phyloP scores from a whole-genome alignment of 2,329 filamentous ascomycete genomes.

The Fusarium sublunatum region DNA sequence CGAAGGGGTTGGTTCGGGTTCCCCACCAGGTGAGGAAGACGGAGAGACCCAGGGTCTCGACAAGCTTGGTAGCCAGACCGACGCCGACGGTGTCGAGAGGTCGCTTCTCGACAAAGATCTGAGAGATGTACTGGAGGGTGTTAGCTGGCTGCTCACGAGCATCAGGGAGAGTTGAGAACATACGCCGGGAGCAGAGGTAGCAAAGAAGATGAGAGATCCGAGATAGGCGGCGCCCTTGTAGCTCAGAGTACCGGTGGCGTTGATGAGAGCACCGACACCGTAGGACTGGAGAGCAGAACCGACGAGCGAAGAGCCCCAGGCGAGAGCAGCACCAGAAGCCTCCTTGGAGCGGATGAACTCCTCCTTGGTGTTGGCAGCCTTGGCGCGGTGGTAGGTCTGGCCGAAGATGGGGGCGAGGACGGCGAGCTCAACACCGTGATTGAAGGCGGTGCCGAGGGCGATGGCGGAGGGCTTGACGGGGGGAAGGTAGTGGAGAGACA shows the following conservation, averaged over 20 bases:
- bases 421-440: slow-evolving; percentile 89
- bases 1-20: slow-evolving; percentile 91
- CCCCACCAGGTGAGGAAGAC: slow-evolving; percentile 98
- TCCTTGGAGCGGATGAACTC: slow-evolving; percentile 96
- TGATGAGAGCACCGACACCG: slow-evolving; percentile 89
- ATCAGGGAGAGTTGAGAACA: slow-evolving; percentile 42
- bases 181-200: slow-evolving; percentile 88
- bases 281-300: slow-evolving; percentile 92
- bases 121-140: slow-evolving; percentile 76
- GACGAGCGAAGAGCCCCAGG: slow-evolving; percentile 89
- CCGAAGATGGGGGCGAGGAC: slow-evolving; percentile 92
- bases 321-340: slow-evolving; percentile 84
- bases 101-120: slow-evolving; percentile 91
- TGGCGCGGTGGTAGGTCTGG: slow-evolving; percentile 92
- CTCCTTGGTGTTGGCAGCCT: slow-evolving; percentile 92
- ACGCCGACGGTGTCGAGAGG: slow-evolving; percentile 91
- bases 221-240: slow-evolving; percentile 98
- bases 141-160: slow-evolving; percentile 3
- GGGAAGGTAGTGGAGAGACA: slow-evolving; percentile 72
- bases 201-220: slow-evolving; percentile 89
- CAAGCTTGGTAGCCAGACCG: slow-evolving; percentile 82
- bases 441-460: slow-evolving; percentile 95
- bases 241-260: slow-evolving; percentile 91
- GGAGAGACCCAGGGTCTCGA: slow-evolving; percentile 93
- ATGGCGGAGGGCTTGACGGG: slow-evolving; percentile 98